Conservation (phyloP, 805 yeast species). For the Danielia oregonensis region DNA sequence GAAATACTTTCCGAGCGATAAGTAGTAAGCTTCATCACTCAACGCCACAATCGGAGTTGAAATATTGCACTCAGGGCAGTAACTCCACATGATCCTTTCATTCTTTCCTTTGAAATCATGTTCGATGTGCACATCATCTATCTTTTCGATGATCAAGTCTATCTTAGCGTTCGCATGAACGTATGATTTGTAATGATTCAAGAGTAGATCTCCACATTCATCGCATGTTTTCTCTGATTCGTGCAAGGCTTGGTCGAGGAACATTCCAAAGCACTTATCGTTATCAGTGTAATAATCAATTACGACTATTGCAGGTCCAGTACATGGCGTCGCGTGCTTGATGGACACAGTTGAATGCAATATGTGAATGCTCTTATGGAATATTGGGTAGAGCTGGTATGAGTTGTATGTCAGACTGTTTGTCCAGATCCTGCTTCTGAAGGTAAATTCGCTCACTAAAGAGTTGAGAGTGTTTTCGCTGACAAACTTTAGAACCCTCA, state of each 20-base stretch:
- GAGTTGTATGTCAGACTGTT: conserved; percentile 33
- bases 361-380: conserved; percentile 75
- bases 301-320: conserved; percentile 82
- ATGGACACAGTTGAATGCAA: conserved; percentile 79
- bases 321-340: conserved; percentile 84
- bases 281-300: conserved; percentile 88
- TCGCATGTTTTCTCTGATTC: conserved; percentile 67
- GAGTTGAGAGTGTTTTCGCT: conserved; percentile 35
- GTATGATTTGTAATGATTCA: conserved; percentile 80
- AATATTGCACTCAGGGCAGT: conserved; percentile 73
- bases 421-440: conserved; percentile 46
- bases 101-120: conserved; percentile 29
- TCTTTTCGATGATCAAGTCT: conserved; percentile 67
- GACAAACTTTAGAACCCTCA: conserved; percentile 34
- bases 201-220: conserved; percentile 70
- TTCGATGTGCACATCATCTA: conserved; percentile 20
- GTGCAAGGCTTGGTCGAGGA: conserved; percentile 71
- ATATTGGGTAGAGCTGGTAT: conserved; percentile 40
- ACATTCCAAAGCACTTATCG: conserved; percentile 87
- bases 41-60: conserved; percentile 75
- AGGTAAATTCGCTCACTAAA: conserved; percentile 48
- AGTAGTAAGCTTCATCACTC: conserved; percentile 84
- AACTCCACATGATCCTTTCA: conserved; percentile 86
- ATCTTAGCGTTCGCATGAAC: conserved; percentile 85
- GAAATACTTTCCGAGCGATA: conserved; percentile 88